Percentiles rank a stretch among this genome's conserved stretches.
Conservation (phyloP, 2,329 filamentous ascomycete genomes). For the Penicillium sp. region DNA sequence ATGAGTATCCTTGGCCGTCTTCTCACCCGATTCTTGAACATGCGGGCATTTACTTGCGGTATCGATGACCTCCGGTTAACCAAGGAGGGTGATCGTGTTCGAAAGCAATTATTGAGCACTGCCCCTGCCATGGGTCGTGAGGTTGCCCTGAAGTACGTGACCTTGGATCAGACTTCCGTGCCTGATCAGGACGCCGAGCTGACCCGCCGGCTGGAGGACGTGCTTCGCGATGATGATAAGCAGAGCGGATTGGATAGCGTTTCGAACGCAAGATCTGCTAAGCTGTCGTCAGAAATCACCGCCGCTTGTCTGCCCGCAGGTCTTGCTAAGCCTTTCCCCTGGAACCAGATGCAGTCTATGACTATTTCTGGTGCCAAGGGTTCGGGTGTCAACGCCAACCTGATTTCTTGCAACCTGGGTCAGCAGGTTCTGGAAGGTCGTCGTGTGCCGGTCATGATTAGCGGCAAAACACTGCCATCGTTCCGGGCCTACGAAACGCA, state of each 20-base stretch:
- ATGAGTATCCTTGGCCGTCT: conserved; percentile 85
- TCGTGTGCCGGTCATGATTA: conserved; percentile 94
- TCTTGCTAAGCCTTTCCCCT: conserved; percentile 85
- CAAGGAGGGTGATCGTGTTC: conserved; percentile 65
- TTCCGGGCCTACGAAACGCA: conserved; percentile 90
- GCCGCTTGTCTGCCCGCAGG: conserved; percentile 71
- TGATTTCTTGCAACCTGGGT: conserved; percentile 95
- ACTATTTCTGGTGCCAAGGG: conserved; percentile 95
- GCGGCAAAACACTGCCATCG: conserved; percentile 90
- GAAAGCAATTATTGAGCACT: conserved; percentile 62
- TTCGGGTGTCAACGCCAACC: conserved; percentile 84
- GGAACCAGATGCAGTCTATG: conserved; percentile 99
- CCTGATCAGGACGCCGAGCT: conserved; percentile 66
- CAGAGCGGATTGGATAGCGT: conserved; percentile 85
- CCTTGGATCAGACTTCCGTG: conserved; percentile 61
- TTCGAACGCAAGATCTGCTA: conserved; percentile 65
- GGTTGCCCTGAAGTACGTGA: conserved; percentile 83
- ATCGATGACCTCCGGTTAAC: conserved; percentile 93
- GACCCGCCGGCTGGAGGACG: conserved; percentile 74
- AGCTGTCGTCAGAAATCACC: conserved; percentile 74
- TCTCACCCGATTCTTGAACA: conserved; percentile 81
- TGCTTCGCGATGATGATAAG: conserved; percentile 84
- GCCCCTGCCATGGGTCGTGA: conserved; percentile 67
- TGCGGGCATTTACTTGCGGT: conserved; percentile 93
- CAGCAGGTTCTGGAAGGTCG: conserved; percentile 95